Percentiles rank a stretch among this genome's conserved stretches.
Evolutionary conservation across 1,139 yeast genomes (phyloP).

Genomic region (Debaryomycetaceae sp.): DNA sequence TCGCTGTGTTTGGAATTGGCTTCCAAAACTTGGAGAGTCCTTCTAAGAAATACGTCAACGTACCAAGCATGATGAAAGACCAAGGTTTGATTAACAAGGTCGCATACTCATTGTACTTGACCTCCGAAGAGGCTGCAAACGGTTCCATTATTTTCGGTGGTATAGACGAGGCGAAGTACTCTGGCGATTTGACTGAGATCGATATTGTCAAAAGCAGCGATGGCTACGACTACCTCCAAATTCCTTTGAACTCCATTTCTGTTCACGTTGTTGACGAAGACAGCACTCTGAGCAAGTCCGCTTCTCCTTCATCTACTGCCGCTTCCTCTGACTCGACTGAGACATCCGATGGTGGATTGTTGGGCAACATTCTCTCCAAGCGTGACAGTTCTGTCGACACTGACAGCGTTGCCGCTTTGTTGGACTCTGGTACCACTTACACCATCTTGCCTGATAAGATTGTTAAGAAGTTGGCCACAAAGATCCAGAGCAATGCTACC

Average conservation of each 20-base stretch:
- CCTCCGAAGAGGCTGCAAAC: constrained; percentile 30
- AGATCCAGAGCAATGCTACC: constrained; percentile 16
- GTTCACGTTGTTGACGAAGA: neutral
- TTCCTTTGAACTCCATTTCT: constrained; percentile 18
- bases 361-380: neutral
- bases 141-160: constrained; percentile 62
- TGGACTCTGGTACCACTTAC: constrained; percentile 42
- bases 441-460: constrained; percentile 22
- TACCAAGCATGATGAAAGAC: constrained; percentile 53
- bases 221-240: constrained; percentile 15
- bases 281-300: neutral
- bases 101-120: constrained; percentile 55
- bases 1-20: constrained; percentile 65
- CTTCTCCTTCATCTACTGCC: neutral
- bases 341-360: neutral
- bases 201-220: constrained; percentile 18
- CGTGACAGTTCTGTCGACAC: constrained; percentile 9
- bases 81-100: constrained; percentile 47
- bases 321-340: neutral
- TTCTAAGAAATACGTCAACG: constrained; percentile 46
- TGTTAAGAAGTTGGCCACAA: constrained; percentile 12
- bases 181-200: constrained; percentile 32
- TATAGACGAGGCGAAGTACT: constrained; percentile 50
- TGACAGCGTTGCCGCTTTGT: constrained; percentile 21
- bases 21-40: constrained; percentile 19